Evolutionary conservation across 1,139 yeast species (phyloP), one percentile per base, ranked within the genome.

Genomic region (Geotrichum bryndzae): DNA sequence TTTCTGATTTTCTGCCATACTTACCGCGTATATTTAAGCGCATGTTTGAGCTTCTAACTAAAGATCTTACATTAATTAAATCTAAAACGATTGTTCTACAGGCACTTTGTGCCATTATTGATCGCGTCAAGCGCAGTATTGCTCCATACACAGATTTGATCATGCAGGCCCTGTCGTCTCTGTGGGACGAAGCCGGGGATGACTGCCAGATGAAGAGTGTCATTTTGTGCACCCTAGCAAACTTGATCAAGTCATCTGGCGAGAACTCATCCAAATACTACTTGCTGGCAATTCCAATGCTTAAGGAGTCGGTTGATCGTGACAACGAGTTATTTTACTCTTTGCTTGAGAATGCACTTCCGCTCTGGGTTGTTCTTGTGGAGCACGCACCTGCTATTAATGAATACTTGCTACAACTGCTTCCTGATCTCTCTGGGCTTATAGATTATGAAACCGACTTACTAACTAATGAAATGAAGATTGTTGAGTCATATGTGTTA

Each of bases 341-440:
- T 59, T 73, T 94, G 13, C 80, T 88, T 35, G 98, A 94, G 70
- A 98, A 94, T 73, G 97, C 96, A 0, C 84, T 84, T 69, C 96
- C 90, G 59, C 77, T 94, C 59, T 92, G 98, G 97, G 77, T 83
- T 51, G 80, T 87, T 0, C 71, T 90, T 3, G 73, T 92, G 58
- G 88, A 85, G 64, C 85, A 86, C 58, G 74, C 78, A 1, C 65
- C 65, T 1, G 60, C 66, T 1, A 66, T 76, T 22, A 74, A 82
- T 6, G 73, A 77, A 22, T 75, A 77, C 45, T 76, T 90, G 38
- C 69, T 81, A 4, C 76, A 77, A 29, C 68, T 79, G 35, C 79
- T 85, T 62, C 81, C 80, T 2, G 71, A 83, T 62, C 70, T 85
- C 25, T 73, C 82, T 1, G 76, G 79, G 59, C 86, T 86, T 82